Conservation (phyloP, 495 filamentous ascomycete genomes). For the Daldinia bambusicola region DNA sequence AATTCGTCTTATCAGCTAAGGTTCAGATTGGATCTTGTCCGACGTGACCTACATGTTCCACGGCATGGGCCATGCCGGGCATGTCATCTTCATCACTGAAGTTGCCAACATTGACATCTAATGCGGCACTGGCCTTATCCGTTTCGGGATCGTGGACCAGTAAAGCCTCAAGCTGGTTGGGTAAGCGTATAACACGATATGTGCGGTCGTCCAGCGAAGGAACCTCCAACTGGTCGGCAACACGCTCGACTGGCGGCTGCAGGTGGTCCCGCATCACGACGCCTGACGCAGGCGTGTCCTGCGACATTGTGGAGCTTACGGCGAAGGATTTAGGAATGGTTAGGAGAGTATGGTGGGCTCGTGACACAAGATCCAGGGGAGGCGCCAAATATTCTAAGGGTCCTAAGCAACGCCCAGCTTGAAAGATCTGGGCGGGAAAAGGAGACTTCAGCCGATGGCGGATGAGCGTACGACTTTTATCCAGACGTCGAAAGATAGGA, state of each 20-base stretch:
- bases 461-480: constrained; percentile 35
- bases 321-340: constrained; percentile 13
- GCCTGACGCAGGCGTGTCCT: constrained; percentile 16
- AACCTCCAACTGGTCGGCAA: constrained; percentile 85
- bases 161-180: constrained; percentile 92
- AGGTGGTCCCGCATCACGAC: constrained; percentile 44
- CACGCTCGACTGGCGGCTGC: constrained; percentile 66
- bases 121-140: constrained; percentile 94
- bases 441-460: constrained; percentile 32
- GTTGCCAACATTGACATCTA: constrained; percentile 96
- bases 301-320: constrained; percentile 42
- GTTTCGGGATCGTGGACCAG: constrained; percentile 95
- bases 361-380: constrained; percentile 11
- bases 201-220: constrained; percentile 87
- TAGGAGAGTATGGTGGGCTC: constrained; percentile 21
- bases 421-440: constrained; percentile 19
- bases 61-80: constrained; percentile 92
- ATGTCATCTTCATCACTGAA: constrained; percentile 92
- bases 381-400: constrained; percentile 8
- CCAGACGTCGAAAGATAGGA: constrained; percentile 34
- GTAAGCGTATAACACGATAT: constrained; percentile 86
- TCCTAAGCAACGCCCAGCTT: constrained; percentile 15
- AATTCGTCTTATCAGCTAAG: constrained; percentile 39
- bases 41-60: constrained; percentile 68
- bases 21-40: background rate